These are phyloP conservation scores for Pezizomycotina sp. DNA, from an alignment of 2,329 filamentous ascomycete species.

Conservation along the genomic window DNA sequence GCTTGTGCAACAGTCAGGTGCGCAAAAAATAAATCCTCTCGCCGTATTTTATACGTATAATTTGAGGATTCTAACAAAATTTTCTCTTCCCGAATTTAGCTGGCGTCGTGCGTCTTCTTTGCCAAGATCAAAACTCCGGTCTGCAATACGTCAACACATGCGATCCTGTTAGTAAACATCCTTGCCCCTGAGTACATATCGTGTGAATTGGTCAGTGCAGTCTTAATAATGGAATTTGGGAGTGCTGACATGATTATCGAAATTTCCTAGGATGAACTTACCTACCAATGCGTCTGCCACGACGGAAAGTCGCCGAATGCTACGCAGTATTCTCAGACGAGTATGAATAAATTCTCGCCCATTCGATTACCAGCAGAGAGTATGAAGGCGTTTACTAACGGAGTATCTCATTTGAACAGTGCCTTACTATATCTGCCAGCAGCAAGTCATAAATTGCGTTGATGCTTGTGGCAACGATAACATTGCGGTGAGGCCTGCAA, in stretches of 20 bases:
- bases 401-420: conserved; percentile 4
- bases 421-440: conserved; percentile 17
- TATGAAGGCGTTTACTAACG: not conserved
- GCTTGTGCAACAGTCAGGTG: no score
- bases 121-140: conserved; percentile 14
- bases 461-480: conserved; percentile 15
- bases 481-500: conserved; percentile 10
- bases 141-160: conserved; percentile 11
- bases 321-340: conserved; percentile 18
- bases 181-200: no score
- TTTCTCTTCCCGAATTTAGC: no score
- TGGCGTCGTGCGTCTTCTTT: conserved; percentile 15
- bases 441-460: conserved; percentile 12
- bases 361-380: not conserved
- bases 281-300: conserved; percentile 13
- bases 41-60: no score
- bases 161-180: no score
- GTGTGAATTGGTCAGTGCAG: no score
- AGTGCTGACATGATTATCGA: no score
- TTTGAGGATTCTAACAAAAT: no score
- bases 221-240: no score
- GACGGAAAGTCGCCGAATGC: conserved; percentile 15
- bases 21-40: no score
- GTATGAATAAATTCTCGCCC: conserved; percentile 9
- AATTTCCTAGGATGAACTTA: no score